Percentiles rank a stretch among this genome's conserved stretches.
phyloP scores from a whole-genome alignment of 371 early-diverging fungal genomes.

The Batkoa obscura region DNA sequence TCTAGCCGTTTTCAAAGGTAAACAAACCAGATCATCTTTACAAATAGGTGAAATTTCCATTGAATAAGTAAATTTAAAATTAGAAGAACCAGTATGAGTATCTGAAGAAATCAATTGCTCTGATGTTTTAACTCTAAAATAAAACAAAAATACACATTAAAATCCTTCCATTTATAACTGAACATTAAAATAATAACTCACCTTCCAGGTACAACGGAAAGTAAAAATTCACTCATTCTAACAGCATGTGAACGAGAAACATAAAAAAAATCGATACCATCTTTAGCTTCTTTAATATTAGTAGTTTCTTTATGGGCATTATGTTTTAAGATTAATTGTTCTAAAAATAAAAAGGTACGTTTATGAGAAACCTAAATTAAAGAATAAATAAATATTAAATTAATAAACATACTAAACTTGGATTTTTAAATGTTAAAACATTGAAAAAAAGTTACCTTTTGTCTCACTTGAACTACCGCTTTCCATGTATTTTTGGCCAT shows the following conservation, averaged over 20 bases:
- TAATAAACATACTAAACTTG: background rate
- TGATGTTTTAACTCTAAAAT: conserved; percentile 51
- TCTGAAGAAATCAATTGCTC: conserved; percentile 96
- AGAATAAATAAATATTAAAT: background rate
- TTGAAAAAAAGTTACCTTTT: conserved; percentile 53
- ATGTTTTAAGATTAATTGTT: conserved; percentile 97
- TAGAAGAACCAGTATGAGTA: conserved; percentile 79
- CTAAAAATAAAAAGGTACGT: conserved; percentile 94
- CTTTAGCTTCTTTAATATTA: conserved; percentile 94
- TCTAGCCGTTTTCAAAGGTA: conserved; percentile 70
- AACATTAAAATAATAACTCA: conserved; percentile 13
- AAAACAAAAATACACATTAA: no score
- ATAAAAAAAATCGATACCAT: conserved; percentile 98
- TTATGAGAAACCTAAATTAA: conserved; percentile 74
- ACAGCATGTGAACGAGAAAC: conserved; percentile 77
- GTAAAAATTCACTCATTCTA: conserved; percentile 92
- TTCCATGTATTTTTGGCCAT: conserved; percentile 99
- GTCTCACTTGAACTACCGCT: conserved; percentile 96
- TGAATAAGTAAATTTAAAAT: conserved; percentile 92
- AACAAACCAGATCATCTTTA: conserved; percentile 89
- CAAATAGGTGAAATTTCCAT: conserved; percentile 95
- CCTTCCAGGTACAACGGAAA: conserved; percentile 65
- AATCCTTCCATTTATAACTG: no score
- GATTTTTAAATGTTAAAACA: background rate
- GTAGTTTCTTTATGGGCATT: conserved; percentile 89